Conservation (phyloP, 2,329 filamentous ascomycete genomes). For the Penicillium crustosum region DNA sequence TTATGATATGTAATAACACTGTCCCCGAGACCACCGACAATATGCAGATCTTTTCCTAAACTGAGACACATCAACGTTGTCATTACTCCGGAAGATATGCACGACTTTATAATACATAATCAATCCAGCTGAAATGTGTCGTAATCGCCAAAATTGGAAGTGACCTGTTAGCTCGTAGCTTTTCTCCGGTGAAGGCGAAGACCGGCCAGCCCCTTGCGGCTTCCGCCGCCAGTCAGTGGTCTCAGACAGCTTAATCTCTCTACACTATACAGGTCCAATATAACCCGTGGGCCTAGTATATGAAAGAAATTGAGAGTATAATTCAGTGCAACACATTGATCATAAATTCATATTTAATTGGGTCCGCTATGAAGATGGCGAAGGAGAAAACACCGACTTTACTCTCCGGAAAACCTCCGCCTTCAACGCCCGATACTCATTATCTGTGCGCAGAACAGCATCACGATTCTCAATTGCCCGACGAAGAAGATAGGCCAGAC, state of each 20-base stretch:
- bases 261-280: neutral
- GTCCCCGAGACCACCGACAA: no score
- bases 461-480: constrained; percentile 62
- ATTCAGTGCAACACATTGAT: neutral
- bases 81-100: neutral
- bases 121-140: neutral
- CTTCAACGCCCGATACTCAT: constrained; percentile 38
- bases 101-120: neutral
- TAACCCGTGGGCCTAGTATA: neutral
- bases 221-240: neutral
- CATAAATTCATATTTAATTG: constrained; percentile 1
- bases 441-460: constrained; percentile 54
- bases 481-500: constrained; percentile 70
- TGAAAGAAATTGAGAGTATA: neutral
- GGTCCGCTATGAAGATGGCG: neutral
- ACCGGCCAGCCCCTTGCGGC: neutral
- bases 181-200: neutral
- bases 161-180: neutral
- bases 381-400: constrained; percentile 12
- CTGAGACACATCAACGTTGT: neutral
- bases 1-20: neutral
- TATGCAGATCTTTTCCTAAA: neutral
- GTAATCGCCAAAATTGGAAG: neutral
- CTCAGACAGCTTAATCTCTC: neutral
- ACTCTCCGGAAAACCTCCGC: constrained; percentile 21